Percentiles rank a stretch among this genome's conserved stretches.
phyloP scores from a whole-genome alignment of 2,329 filamentous ascomycete genomes.

The Ascocoryne sarcoides region DNA sequence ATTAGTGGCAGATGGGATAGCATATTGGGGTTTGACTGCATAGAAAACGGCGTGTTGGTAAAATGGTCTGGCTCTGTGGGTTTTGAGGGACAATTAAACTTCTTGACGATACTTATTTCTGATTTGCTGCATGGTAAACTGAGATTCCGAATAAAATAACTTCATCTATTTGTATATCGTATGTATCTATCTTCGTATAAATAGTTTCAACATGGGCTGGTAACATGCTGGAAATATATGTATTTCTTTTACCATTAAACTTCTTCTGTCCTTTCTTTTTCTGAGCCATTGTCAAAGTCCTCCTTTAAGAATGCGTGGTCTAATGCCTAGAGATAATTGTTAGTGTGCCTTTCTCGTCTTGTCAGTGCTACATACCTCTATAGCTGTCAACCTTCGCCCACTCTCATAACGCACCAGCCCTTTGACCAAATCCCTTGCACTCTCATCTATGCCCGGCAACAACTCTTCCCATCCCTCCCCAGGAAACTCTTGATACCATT shows the following conservation, averaged over 20 bases:
- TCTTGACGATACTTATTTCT: no score
- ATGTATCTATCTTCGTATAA: no score
- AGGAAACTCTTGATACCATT: constrained; percentile 75
- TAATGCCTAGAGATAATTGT: not conserved
- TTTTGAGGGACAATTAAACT: no score
- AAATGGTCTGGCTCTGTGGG: no score
- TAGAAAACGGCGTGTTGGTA: no score
- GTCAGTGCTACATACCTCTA: constrained; percentile 37
- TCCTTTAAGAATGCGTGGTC: not conserved
- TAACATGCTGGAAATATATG: no score
- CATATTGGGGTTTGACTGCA: no score
- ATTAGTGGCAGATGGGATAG: no score
- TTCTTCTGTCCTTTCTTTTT: not conserved
- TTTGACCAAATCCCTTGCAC: constrained; percentile 56
- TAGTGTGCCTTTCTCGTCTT: not conserved
- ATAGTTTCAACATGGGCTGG: no score
- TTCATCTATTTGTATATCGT: no score
- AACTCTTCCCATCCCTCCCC: constrained; percentile 59
- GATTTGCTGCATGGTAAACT: no score
- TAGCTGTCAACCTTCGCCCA: constrained; percentile 55
- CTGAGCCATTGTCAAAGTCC: not conserved
- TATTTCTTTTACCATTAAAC: not conserved
- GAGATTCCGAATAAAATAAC: no score
- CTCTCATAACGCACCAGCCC: constrained; percentile 66
- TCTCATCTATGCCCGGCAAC: constrained; percentile 49